Conservation (phyloP, 441 rosid genomes). For the Adansonia grandidieri region DNA sequence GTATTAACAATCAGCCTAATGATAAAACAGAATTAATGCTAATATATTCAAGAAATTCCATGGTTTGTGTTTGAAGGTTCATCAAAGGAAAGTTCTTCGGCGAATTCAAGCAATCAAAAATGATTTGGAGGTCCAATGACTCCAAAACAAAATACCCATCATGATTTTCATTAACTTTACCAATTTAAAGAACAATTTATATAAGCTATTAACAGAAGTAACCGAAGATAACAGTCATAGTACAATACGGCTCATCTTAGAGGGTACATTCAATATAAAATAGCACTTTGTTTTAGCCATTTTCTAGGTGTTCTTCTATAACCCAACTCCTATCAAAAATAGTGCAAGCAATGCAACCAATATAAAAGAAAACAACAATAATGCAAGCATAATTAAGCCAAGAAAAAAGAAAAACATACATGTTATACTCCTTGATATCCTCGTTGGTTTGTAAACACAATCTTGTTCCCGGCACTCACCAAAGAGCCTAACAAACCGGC, state of each 20-base stretch:
- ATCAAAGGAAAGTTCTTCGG: neutral
- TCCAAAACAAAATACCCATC: neutral
- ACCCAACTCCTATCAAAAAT: neutral
- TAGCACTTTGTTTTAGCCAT: neutral
- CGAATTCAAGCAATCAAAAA: neutral
- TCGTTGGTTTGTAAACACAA: conserved; percentile 94
- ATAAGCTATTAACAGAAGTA: neutral
- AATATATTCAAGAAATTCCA: neutral
- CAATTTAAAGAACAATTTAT: neutral
- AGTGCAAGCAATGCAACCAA: neutral
- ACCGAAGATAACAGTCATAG: neutral
- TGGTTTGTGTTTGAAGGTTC: neutral
- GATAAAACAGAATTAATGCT: neutral
- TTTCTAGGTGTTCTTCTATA: neutral
- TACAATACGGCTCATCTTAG: neutral
- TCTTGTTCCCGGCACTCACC: conserved; percentile 99
- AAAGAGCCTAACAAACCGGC: conserved; percentile 79
- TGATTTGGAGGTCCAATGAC: neutral
- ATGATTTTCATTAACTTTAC: neutral
- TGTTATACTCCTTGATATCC: conserved; percentile 97
- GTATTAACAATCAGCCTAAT: neutral
- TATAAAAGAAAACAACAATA: neutral
- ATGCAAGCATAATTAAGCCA: neutral
- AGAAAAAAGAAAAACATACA: conserved; percentile 46
- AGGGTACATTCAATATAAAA: neutral